Percentiles rank a stretch among this genome's conserved stretches.
Conservation (phyloP, 2,329 filamentous ascomycete genomes). For the Apiospora aurea region DNA sequence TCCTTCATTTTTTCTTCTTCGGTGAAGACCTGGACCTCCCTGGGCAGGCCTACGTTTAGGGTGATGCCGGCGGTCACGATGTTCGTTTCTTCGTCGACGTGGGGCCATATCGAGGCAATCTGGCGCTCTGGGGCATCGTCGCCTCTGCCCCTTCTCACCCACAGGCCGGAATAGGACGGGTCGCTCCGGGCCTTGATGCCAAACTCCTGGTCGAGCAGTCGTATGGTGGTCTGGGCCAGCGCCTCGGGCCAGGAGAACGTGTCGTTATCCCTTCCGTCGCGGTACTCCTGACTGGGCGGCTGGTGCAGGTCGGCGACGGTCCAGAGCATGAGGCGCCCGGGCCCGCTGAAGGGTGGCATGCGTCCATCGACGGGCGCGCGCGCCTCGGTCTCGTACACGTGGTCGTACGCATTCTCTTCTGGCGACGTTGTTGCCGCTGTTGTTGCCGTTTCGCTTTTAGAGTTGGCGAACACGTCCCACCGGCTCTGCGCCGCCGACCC, state of each 20-base stretch:
- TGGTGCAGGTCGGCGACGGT: slow-evolving; percentile 1
- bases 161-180: background rate
- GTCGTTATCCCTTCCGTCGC: background rate
- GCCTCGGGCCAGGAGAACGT: background rate
- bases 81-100: background rate
- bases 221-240: slow-evolving; percentile 13
- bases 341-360: slow-evolving; percentile 19
- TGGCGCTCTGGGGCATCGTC: background rate
- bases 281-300: too few relatives aligned
- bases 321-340: slow-evolving; percentile 21
- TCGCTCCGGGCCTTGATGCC: slow-evolving; percentile 14
- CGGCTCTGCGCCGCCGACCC: background rate
- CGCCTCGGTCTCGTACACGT: background rate
- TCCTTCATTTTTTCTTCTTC: background rate
- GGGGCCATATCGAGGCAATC: slow-evolving; percentile 19
- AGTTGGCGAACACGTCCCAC: background rate
- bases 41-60: background rate
- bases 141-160: background rate
- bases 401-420: background rate
- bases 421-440: too few relatives aligned
- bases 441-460: background rate
- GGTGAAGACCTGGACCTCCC: background rate
- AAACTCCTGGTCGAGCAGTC: background rate
- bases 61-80: slow-evolving; percentile 10
- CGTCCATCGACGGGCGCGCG: background rate